Base-by-base conservation (phyloP, 208 protist genomes). In the Wallacemonas rigidus region DNA sequence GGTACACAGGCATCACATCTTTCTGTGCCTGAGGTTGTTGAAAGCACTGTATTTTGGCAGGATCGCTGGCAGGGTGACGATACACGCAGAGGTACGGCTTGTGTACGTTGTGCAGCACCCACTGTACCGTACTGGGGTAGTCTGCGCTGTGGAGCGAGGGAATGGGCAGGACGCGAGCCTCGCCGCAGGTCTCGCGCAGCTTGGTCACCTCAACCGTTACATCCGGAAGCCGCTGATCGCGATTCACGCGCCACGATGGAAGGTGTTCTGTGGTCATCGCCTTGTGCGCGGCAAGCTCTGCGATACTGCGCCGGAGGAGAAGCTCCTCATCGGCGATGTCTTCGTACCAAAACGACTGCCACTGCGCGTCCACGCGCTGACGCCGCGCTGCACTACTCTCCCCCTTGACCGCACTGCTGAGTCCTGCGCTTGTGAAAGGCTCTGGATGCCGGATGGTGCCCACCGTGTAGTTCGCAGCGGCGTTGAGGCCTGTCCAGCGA, bases 321-420 rank as follows among this genome's bases (percentile, higher is more conserved):
- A 79, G 56, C 55, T 80, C 62, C 67, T 85, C 67, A 75, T 82
- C 74, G 61, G 79, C 62, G 53, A 79, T 77, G 35, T 81, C 56
- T 15, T 72, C 69, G 15, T 75, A 80, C 17, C 67, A 67, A 44
- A 69, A 75, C 50, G 69, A 72, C 69, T 79, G 72, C 69, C 67
- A 77, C 80, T 80, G 72, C 55, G 56, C 70, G 11, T 26, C 70
- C 72, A 85, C 7, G 53, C 54, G 62, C 54, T 79, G 61, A 56
- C 11, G 74, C 26, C 56, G 67, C 53, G 79, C 65, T 14, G 26
- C 74, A 47, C 56, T 69, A 55, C 51, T 76, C 63, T 76, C 72
- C 14, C 26, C 50, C 67, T 45, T 63, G 71, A n/a, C 54, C 4
- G 57, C 72, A 48, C 71, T 69, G 43, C 40, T 48, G 4, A 65